phyloP scores from a whole-genome alignment of 208 protist species.

The Trypanosoma lewisi region DNA sequence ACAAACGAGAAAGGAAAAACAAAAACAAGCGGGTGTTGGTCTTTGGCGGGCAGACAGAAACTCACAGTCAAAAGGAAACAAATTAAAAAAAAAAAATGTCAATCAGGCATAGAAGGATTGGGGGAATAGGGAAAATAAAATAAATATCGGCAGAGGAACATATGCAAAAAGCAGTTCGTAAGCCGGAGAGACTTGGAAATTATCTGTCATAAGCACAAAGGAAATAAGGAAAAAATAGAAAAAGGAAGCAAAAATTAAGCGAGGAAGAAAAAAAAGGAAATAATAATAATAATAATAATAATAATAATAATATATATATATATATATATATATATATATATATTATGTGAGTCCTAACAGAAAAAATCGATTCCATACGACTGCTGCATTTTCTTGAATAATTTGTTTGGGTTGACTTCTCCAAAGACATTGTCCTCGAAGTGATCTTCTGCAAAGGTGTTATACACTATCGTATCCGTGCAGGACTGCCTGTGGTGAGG shows the following conservation, averaged over 20 bases:
- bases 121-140: too few relatives aligned
- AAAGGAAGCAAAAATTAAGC: too few relatives aligned
- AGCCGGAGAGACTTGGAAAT: too few relatives aligned
- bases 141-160: too few relatives aligned
- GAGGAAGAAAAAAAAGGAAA: slow-evolving; percentile 17
- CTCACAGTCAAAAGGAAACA: too few relatives aligned
- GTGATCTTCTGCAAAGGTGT: not conserved
- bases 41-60: too few relatives aligned
- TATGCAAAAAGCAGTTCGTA: too few relatives aligned
- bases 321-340: slow-evolving; percentile 7
- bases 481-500: not conserved
- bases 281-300: slow-evolving; percentile 15
- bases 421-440: not conserved
- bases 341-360: slow-evolving; percentile 2
- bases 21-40: too few relatives aligned
- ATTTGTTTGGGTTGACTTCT: slow-evolving; percentile 3
- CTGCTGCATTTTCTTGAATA: slow-evolving; percentile 35
- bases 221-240: slow-evolving; percentile 6
- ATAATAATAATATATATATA: not conserved
- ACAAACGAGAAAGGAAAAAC: not conserved
- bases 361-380: slow-evolving; percentile 39
- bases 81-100: too few relatives aligned
- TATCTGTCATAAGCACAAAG: not conserved
- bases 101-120: too few relatives aligned
- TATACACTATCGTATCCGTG: slow-evolving; percentile 6